Conservation (phyloP, 1,139 yeast species). For the Yamadazyma sp. region DNA sequence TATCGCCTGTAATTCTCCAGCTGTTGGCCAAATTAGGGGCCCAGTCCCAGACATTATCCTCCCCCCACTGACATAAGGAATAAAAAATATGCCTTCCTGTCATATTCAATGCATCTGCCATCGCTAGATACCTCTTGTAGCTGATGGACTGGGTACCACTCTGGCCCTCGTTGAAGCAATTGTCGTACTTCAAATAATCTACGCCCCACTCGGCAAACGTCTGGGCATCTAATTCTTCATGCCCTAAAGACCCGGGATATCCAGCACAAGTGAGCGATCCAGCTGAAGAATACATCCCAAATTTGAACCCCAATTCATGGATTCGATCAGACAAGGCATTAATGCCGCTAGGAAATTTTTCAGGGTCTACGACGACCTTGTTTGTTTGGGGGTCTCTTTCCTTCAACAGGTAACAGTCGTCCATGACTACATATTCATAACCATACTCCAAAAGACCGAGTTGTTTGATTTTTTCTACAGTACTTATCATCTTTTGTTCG, state of each 20-base stretch:
- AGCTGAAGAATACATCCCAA: slow-evolving; percentile 29
- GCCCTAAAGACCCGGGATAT: slow-evolving; percentile 24
- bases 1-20: slow-evolving; percentile 27
- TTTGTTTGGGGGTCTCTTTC: slow-evolving; percentile 9
- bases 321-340: slow-evolving; percentile 18
- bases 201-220: slow-evolving; percentile 25
- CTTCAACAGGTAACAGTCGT: slow-evolving; percentile 24
- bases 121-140: slow-evolving; percentile 21
- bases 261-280: slow-evolving; percentile 27
- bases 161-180: slow-evolving; percentile 25
- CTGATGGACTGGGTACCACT: slow-evolving; percentile 21
- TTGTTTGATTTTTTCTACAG: slow-evolving; percentile 20
- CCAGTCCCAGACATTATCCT: slow-evolving; percentile 21
- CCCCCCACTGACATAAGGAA: slow-evolving; percentile 30
- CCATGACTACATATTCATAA: slow-evolving; percentile 25
- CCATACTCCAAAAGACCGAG: slow-evolving; percentile 23
- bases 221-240: slow-evolving; percentile 24
- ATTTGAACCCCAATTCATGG: slow-evolving; percentile 22
- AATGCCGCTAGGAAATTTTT: slow-evolving; percentile 27
- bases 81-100: slow-evolving; percentile 27
- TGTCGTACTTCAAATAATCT: slow-evolving; percentile 30
- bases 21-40: slow-evolving; percentile 24
- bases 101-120: slow-evolving; percentile 24
- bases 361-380: slow-evolving; percentile 14
- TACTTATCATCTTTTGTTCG: slow-evolving; percentile 18